These are phyloP conservation scores for Lolium rigidum DNA, from an alignment of 176 grass and related monocot genomes.

Conservation along the genomic window DNA sequence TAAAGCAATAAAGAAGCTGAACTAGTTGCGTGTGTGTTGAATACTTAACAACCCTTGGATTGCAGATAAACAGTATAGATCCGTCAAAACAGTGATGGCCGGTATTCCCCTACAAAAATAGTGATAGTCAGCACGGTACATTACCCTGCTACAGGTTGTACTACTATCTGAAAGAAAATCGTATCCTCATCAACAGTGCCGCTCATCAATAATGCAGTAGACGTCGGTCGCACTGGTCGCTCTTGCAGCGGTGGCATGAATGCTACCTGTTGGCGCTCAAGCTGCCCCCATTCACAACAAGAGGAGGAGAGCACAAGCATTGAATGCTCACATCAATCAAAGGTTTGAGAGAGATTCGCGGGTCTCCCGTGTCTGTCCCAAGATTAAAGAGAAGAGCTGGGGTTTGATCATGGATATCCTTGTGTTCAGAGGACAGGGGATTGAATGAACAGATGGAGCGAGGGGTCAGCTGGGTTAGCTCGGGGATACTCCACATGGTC, in stretches of 20 bases:
- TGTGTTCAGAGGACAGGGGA: constrained; percentile 21
- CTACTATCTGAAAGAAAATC: neutral
- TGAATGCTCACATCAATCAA: constrained; percentile 30
- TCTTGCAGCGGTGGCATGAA: neutral
- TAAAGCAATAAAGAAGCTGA: neutral
- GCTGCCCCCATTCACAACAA: constrained; percentile 27
- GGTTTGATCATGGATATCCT: constrained; percentile 27
- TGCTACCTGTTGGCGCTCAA: constrained; percentile 14
- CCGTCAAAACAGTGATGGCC: neutral
- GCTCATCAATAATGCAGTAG: neutral
- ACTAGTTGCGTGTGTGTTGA: neutral
- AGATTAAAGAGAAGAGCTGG: neutral
- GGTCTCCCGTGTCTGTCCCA: too few species aligned
- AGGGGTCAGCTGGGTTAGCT: neutral
- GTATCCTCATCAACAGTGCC: neutral
- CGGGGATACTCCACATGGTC: neutral
- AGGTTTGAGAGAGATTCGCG: neutral
- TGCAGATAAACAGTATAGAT: neutral
- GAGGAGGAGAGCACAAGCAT: neutral
- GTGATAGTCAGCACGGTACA: neutral
- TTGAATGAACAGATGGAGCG: constrained; percentile 24
- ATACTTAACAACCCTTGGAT: neutral
- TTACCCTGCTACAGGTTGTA: constrained; percentile 3
- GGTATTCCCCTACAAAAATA: too few species aligned
- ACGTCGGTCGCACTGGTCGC: neutral